phyloP scores from a whole-genome alignment of 2,329 filamentous ascomycete species.

The Ascochyta koolunga region DNA sequence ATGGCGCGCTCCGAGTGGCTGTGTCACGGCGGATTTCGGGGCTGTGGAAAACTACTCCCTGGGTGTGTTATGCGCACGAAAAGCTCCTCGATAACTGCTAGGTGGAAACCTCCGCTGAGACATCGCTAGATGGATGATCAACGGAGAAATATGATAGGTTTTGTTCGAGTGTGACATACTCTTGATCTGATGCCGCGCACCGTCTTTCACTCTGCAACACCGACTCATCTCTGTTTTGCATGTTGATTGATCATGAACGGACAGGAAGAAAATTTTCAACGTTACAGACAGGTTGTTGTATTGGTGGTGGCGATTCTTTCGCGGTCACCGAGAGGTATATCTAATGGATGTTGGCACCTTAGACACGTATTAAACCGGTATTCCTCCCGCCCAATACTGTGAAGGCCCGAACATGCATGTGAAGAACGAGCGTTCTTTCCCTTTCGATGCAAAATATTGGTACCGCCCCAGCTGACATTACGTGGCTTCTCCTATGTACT shows the following conservation, averaged over 20 bases:
- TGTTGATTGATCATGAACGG: background rate
- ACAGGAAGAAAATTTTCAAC: background rate
- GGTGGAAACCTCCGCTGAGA: background rate
- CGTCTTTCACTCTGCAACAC: background rate
- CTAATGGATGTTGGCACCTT: background rate
- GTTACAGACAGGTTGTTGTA: background rate
- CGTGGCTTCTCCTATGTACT: background rate
- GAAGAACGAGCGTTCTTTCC: background rate
- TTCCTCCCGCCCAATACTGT: background rate
- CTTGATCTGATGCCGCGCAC: background rate
- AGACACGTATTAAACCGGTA: background rate
- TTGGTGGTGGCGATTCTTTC: conserved; percentile 11
- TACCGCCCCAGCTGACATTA: background rate
- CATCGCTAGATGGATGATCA: background rate
- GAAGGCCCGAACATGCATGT: background rate
- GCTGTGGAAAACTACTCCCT: conserved; percentile 4
- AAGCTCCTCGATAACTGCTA: conserved; percentile 1
- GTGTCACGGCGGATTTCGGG: background rate
- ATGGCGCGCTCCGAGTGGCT: conserved; percentile 10
- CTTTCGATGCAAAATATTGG: background rate
- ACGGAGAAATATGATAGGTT: background rate
- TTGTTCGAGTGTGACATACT: conserved; percentile 1
- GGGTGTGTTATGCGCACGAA: background rate
- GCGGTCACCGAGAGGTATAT: conserved; percentile 4
- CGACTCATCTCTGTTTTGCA: background rate